phyloP scores from a whole-genome alignment of 1,139 yeast genomes.

The Kazachstania sp. region DNA sequence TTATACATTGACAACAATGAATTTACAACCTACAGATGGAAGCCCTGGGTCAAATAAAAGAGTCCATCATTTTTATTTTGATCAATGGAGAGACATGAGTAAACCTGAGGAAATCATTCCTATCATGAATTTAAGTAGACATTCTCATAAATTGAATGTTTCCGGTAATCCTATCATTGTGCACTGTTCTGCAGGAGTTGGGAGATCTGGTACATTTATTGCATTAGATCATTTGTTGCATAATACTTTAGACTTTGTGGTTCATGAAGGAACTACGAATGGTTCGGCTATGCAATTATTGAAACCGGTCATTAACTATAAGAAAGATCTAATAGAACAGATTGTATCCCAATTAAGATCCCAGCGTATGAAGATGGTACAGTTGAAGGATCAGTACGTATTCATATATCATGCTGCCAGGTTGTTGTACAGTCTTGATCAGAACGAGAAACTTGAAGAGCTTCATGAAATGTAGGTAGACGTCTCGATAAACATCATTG shows the following conservation, averaged over 20 bases:
- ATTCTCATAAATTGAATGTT: slow-evolving; percentile 26
- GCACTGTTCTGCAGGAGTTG: slow-evolving; percentile 79
- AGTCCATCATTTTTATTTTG: slow-evolving; percentile 37
- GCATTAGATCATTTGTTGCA: slow-evolving; percentile 50
- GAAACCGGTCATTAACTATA: slow-evolving; percentile 24
- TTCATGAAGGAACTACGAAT: slow-evolving; percentile 30
- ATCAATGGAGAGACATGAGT: slow-evolving; percentile 41
- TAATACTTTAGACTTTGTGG: slow-evolving; percentile 26
- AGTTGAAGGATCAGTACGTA: slow-evolving; percentile 26
- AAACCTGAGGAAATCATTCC: slow-evolving; percentile 35
- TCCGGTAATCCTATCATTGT: slow-evolving; percentile 37
- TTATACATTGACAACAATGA: slow-evolving; percentile 23
- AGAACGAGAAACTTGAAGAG: neutral
- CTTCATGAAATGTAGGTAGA: neutral
- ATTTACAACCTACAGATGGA: slow-evolving; percentile 14
- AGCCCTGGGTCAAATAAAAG: slow-evolving; percentile 22
- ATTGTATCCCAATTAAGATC: slow-evolving; percentile 28
- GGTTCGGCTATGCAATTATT: slow-evolving; percentile 26
- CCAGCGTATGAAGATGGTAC: slow-evolving; percentile 29
- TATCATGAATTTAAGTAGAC: slow-evolving; percentile 23
- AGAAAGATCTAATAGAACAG: slow-evolving; percentile 28
- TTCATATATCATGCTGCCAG: slow-evolving; percentile 27
- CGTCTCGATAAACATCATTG: too few relatives aligned
- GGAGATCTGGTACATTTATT: slow-evolving; percentile 68
- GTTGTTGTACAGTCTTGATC: neutral